Evolutionary conservation across 345 rosid genomes (phyloP), one percentile per base, ranked within the genome.

Genomic region (Carallia brachiata): DNA sequence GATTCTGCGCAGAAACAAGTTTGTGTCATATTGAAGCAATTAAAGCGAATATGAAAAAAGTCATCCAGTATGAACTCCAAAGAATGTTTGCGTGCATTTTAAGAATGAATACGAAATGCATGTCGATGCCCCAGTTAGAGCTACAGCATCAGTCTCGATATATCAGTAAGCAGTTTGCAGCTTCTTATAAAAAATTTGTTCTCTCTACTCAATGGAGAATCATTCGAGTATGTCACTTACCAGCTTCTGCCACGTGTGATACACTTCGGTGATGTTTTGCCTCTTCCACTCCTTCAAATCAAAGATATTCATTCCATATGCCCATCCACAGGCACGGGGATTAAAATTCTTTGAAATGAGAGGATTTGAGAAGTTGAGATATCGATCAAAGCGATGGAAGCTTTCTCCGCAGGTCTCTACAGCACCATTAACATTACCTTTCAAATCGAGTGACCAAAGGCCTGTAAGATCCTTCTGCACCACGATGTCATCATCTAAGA

Each of bases 261-360:
- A 95, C 58, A 90, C 88, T 52, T 82, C 87, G 4, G 99, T 90
- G 80, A 95, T 89, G 79, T 87, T 88, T 78, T 92, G 96, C 81
- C 85, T 80, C 81, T 74, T 90, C 99, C 99, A 95, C 78, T 92
- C 86, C n/a, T 85, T 81, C 83, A 95, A 82, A 81, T 95, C 97
- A 80, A 95, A 90, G 31, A 95, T 68, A 68, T 95, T 95, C 99
- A 95, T 95, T 65, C 99, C 99, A 65, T 92, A 95, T 16, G 99
- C 98, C 99, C 99, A 95, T 69, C 99, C 98, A 81, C 98, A 95
- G 70, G 99, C 97, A 68, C 68, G 96, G 12, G 99, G 92, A 55
- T 92, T 84, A 57, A 95, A 95, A 74, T 89, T 90, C 83, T 83
- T 89, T 72, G 96, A 80, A 67, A 95, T 92, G 36, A 88, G 88